A percentile compares a stretch with the other conserved stretches of the same genome.
These are phyloP conservation scores for Mucor indicus DNA, from an alignment of 371 early-diverging fungal species.

Conservation along the genomic window DNA sequence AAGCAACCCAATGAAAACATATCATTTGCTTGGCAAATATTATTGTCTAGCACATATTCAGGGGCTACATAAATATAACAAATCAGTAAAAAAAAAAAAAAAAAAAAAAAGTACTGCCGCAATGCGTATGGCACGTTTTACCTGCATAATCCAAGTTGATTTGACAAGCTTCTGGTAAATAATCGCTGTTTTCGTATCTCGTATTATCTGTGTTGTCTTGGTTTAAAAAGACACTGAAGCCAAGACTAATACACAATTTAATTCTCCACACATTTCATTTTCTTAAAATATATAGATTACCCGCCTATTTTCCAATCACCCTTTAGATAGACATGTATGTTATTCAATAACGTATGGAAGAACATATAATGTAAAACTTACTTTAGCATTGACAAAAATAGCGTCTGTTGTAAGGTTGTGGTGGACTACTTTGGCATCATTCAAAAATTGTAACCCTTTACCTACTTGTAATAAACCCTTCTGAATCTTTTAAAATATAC, in stretches of 20 bases:
- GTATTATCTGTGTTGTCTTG: slow-evolving; percentile 26
- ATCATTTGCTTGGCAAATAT: slow-evolving; percentile 60
- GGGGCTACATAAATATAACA: too few species aligned
- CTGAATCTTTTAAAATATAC: slow-evolving; percentile 69
- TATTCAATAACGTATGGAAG: not conserved
- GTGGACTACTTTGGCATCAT: slow-evolving; percentile 78
- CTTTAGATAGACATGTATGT: slow-evolving; percentile 17
- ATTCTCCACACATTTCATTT: not conserved
- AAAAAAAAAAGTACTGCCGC: not conserved
- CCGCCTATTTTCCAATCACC: slow-evolving; percentile 93
- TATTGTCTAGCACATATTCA: slow-evolving; percentile 66
- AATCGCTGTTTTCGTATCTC: slow-evolving; percentile 54
- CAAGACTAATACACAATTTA: slow-evolving; percentile 63
- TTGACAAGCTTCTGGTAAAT: slow-evolving; percentile 65
- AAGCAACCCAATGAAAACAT: slow-evolving; percentile 84
- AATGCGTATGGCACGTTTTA: slow-evolving; percentile 2
- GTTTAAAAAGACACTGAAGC: slow-evolving; percentile 63
- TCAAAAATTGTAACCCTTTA: slow-evolving; percentile 71
- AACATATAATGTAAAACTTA: slow-evolving; percentile 21
- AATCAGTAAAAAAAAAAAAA: not conserved
- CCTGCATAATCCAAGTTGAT: slow-evolving; percentile 70
- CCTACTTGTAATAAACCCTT: slow-evolving; percentile 81
- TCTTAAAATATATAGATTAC: slow-evolving; percentile 21
- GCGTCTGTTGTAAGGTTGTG: slow-evolving; percentile 74
- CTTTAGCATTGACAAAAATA: slow-evolving; percentile 75